Conservation (phyloP, 495 filamentous ascomycete genomes). For the Xylaria grammica region DNA sequence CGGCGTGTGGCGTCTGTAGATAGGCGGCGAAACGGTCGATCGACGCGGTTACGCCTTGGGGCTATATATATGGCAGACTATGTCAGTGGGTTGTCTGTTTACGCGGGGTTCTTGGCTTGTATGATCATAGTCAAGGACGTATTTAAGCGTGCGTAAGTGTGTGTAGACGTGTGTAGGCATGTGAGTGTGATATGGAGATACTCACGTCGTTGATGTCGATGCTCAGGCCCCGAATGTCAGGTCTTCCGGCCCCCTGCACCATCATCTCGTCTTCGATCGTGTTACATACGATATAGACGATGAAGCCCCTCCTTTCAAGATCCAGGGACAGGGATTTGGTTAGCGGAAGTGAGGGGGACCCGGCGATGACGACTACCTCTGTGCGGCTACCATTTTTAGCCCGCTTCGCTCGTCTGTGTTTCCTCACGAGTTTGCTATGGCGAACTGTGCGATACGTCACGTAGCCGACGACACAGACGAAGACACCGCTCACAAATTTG, state of each 20-base stretch:
- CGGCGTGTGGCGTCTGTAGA: conserved; percentile 72
- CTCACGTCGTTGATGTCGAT: conserved; percentile 80
- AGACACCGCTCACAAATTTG: conserved; percentile 69
- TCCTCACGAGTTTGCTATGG: conserved; percentile 61
- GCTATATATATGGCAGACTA: conserved; percentile 30
- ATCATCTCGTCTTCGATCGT: conserved; percentile 80
- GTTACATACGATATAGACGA: conserved; percentile 86
- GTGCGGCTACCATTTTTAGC: conserved; percentile 82
- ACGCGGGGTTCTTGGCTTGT: not conserved
- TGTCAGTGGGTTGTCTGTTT: conserved; percentile 27
- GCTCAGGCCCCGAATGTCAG: conserved; percentile 80
- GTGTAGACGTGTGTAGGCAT: no score
- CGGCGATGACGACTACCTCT: conserved; percentile 90
- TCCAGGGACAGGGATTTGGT: conserved; percentile 81
- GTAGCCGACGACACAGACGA: conserved; percentile 71
- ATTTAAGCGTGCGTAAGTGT: no score
- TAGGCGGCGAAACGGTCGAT: conserved; percentile 70
- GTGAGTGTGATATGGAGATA: no score
- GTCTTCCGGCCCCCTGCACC: conserved; percentile 73
- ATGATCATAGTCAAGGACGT: no score
- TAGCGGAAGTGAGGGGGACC: conserved; percentile 78
- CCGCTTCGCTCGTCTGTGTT: conserved; percentile 74
- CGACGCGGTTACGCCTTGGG: conserved; percentile 57
- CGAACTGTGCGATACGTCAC: conserved; percentile 69
- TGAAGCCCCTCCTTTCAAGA: conserved; percentile 88